phyloP scores from a whole-genome alignment of 1,284 basidiomycete genomes.

The Marasmius fiardii region DNA sequence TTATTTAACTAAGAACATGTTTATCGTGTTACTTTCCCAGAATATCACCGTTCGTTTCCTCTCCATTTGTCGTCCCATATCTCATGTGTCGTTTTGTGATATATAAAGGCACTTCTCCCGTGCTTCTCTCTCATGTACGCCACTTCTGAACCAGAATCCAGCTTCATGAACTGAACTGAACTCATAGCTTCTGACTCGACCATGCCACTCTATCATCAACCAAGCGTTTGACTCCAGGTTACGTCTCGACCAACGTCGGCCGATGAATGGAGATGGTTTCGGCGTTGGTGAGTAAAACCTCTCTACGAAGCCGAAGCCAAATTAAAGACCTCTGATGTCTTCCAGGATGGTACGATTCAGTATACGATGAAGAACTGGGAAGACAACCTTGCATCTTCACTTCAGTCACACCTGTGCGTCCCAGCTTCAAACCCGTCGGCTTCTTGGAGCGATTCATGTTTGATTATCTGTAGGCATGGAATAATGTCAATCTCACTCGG shows the following conservation, averaged over 20 bases:
- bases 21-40: neutral
- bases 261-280: constrained; percentile 96
- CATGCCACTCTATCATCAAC: constrained; percentile 94
- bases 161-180: constrained; percentile 6
- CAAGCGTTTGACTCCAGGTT: constrained; percentile 92
- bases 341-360: constrained; percentile 82
- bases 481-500: constrained; percentile 85
- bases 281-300: constrained; percentile 78
- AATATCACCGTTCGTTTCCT: neutral
- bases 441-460: constrained; percentile 9
- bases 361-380: constrained; percentile 77
- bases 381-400: constrained; percentile 94
- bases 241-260: constrained; percentile 74
- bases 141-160: neutral
- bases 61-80: too few species aligned
- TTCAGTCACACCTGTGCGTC: constrained; percentile 83
- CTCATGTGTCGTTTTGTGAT: constrained; percentile 86
- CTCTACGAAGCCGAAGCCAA: neutral
- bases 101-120: constrained; percentile 87
- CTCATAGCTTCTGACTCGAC: constrained; percentile 77
- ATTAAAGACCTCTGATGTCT: neutral
- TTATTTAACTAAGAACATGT: neutral
- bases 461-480: constrained; percentile 80
- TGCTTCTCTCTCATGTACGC: constrained; percentile 80
- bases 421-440: neutral